phyloP scores from a whole-genome alignment of 768 basidiomycete species.

The Kwoniella dejecticola region DNA sequence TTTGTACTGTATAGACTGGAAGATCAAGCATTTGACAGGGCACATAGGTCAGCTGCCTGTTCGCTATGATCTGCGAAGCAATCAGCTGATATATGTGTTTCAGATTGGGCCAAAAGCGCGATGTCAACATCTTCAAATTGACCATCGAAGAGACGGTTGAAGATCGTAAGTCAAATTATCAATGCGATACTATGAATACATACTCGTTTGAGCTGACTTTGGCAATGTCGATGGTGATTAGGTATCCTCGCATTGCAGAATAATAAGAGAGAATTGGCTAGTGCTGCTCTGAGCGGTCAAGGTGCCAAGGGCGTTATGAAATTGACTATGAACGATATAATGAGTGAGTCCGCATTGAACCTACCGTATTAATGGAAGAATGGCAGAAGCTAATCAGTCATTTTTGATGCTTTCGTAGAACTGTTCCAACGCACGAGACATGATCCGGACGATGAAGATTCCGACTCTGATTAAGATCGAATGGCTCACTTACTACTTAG shows the following conservation, averaged over 20 bases:
- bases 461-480: constrained; percentile 3
- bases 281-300: constrained; percentile 82
- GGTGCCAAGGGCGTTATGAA: constrained; percentile 77
- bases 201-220: no score
- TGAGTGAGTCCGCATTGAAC: constrained; percentile 58
- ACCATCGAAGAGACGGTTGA: constrained; percentile 85
- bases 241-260: constrained; percentile 73
- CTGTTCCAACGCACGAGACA: constrained; percentile 9
- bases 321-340: constrained; percentile 80
- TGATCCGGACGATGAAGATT: constrained; percentile 16
- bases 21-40: constrained; percentile 92
- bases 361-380: background rate
- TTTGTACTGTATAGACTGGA: constrained; percentile 58
- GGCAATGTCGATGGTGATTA: constrained; percentile 2
- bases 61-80: background rate
- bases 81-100: constrained; percentile 1
- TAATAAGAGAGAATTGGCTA: constrained; percentile 81
- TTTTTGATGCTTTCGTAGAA: constrained; percentile 4
- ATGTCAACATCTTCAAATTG: constrained; percentile 71
- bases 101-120: constrained; percentile 75
- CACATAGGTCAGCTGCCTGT: constrained; percentile 64
- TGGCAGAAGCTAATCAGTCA: background rate
- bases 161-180: constrained; percentile 74
- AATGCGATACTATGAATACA: no score
- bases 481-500: no score